phyloP scores from a whole-genome alignment of 768 basidiomycete species.

The Dacryopinax spathularia region DNA sequence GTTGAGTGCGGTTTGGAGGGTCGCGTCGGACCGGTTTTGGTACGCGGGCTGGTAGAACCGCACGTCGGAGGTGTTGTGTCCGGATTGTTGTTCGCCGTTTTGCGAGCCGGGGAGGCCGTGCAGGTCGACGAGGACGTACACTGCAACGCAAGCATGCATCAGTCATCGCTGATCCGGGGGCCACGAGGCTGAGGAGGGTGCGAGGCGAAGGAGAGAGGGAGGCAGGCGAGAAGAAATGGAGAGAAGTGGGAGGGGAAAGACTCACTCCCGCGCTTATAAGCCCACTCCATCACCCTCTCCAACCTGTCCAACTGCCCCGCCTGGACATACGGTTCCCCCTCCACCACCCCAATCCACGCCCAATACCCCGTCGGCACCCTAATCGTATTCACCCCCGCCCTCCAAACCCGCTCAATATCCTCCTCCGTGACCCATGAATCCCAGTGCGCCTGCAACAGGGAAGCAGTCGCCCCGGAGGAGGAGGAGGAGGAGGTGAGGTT shows the following conservation, averaged over 20 bases:
- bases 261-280: neutral
- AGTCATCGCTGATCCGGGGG: too few relatives aligned
- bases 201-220: too few relatives aligned
- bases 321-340: constrained; percentile 12
- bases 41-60: constrained; percentile 11
- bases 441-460: constrained; percentile 20
- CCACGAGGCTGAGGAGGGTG: too few relatives aligned
- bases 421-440: constrained; percentile 27
- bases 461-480: neutral
- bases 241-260: neutral
- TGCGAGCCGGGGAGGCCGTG: constrained; percentile 20
- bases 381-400: constrained; percentile 17
- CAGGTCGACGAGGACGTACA: constrained; percentile 16
- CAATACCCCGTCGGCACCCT: constrained; percentile 19
- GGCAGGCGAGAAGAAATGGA: too few relatives aligned
- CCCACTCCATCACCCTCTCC: constrained; percentile 11
- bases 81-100: constrained; percentile 19
- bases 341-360: constrained; percentile 14
- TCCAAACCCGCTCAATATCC: constrained; percentile 18
- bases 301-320: constrained; percentile 15
- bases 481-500: neutral
- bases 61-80: constrained; percentile 13
- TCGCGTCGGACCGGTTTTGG: constrained; percentile 12
- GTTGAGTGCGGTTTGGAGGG: constrained; percentile 14
- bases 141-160: constrained; percentile 3